Percentiles rank a stretch among this genome's conserved stretches.
Evolutionary conservation across 768 basidiomycete genomes (phyloP).

Genomic region (Sutorius australiensis): DNA sequence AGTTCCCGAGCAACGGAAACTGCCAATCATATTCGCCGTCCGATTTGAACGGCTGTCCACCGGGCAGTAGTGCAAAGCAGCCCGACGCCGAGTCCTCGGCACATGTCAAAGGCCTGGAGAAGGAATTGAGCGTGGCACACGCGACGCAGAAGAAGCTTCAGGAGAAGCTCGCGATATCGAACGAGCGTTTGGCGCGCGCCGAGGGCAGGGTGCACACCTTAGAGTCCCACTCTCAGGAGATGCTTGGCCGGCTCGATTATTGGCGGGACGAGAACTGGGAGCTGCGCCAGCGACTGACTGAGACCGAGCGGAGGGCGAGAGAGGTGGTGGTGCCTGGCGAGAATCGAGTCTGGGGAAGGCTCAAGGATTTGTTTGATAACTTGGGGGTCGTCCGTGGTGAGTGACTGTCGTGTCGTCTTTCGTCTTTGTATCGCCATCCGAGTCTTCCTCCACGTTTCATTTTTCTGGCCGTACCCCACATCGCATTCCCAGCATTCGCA

Average conservation of each 20-base stretch:
- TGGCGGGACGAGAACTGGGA: slow-evolving; percentile 18
- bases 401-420: slow-evolving; percentile 10
- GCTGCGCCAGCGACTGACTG: slow-evolving; percentile 22
- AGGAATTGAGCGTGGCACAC: slow-evolving; percentile 19
- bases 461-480: slow-evolving; percentile 14
- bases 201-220: slow-evolving; percentile 15
- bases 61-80: not conserved
- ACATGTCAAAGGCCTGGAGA: slow-evolving; percentile 24
- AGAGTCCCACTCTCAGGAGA: slow-evolving; percentile 22
- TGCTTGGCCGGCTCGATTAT: slow-evolving; percentile 16
- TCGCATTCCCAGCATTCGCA: slow-evolving; percentile 26
- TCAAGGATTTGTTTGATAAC: slow-evolving; percentile 30
- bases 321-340: slow-evolving; percentile 18
- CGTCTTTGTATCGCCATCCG: slow-evolving; percentile 5
- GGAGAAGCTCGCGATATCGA: slow-evolving; percentile 17
- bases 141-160: slow-evolving; percentile 14
- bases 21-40: not conserved
- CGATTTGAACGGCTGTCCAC: not conserved
- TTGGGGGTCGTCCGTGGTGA: slow-evolving; percentile 18
- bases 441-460: not conserved
- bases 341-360: slow-evolving; percentile 24
- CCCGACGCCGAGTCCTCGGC: not conserved
- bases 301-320: slow-evolving; percentile 20
- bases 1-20: slow-evolving; percentile 16
- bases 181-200: slow-evolving; percentile 11